phyloP scores from a whole-genome alignment of 768 basidiomycete species.

The Tricholoma terreum region DNA sequence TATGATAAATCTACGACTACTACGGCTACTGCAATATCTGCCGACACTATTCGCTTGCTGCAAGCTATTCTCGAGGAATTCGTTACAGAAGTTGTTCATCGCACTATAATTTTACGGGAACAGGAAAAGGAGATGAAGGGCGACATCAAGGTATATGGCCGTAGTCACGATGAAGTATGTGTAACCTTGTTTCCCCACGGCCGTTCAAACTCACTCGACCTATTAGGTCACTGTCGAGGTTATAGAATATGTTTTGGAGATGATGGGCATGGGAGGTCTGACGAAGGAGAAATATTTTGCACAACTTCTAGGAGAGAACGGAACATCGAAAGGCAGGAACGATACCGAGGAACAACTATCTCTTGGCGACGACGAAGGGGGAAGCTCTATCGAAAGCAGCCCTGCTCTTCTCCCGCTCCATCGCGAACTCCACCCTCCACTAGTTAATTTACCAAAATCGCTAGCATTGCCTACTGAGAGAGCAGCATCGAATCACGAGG shows the following conservation, averaged over 20 bases:
- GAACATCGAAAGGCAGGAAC: neutral
- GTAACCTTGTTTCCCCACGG: neutral
- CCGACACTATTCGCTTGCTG: slow-evolving; percentile 45
- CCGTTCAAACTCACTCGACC: neutral
- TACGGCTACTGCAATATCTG: slow-evolving; percentile 40
- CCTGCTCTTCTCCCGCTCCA: slow-evolving; percentile 17
- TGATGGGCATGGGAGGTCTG: slow-evolving; percentile 37
- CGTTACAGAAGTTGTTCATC: slow-evolving; percentile 46
- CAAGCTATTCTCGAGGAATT: slow-evolving; percentile 48
- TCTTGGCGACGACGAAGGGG: neutral
- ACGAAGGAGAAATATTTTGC: slow-evolving; percentile 43
- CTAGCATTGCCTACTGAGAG: neutral
- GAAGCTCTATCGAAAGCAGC: slow-evolving; percentile 2
- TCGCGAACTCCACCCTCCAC: slow-evolving; percentile 23
- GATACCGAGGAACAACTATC: slow-evolving; percentile 4
- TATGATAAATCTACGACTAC: slow-evolving; percentile 16
- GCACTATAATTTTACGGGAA: slow-evolving; percentile 52
- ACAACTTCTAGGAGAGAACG: slow-evolving; percentile 22
- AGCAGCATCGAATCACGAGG: slow-evolving; percentile 1
- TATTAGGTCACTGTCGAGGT: slow-evolving; percentile 40
- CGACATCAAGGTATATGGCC: slow-evolving; percentile 59
- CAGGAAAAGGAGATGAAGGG: slow-evolving; percentile 57
- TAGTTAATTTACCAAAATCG: slow-evolving; percentile 18
- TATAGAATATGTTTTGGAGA: slow-evolving; percentile 48
- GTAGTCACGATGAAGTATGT: slow-evolving; percentile 40